Percentiles rank a stretch among this genome's conserved stretches.
These are phyloP conservation scores for Cornus florida DNA, from an alignment of 148 eudicot species.

Conservation along the genomic window DNA sequence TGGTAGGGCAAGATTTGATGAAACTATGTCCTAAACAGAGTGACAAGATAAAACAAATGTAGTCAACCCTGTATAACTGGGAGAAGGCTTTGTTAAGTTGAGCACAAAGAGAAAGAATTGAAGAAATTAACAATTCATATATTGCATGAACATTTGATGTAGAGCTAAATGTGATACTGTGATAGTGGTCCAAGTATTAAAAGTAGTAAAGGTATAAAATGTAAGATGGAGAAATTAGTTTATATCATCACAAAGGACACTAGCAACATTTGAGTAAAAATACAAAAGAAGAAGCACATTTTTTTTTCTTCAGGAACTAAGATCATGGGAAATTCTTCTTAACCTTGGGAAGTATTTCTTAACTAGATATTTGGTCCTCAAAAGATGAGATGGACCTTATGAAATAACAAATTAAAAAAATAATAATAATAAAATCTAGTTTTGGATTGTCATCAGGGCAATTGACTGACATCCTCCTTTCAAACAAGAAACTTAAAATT, in stretches of 20 bases:
- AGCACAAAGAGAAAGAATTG: neutral
- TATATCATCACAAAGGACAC: neutral
- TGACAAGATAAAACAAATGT: too few species aligned
- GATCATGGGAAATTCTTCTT: neutral
- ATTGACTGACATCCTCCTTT: neutral
- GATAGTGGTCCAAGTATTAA: neutral
- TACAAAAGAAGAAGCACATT: neutral
- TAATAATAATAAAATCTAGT: neutral
- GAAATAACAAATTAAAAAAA: neutral
- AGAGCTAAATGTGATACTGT: neutral
- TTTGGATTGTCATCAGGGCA: neutral
- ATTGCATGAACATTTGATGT: neutral
- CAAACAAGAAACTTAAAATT: neutral
- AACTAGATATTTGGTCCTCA: too few species aligned
- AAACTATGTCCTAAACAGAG: too few species aligned
- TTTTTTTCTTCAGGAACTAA: neutral
- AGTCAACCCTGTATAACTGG: too few species aligned
- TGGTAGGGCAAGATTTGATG: too few species aligned
- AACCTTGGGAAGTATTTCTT: neutral
- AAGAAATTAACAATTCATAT: neutral
- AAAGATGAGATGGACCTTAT: neutral
- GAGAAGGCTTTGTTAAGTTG: neutral
- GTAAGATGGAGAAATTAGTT: neutral
- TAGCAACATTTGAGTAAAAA: neutral
- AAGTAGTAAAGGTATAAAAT: neutral